Percentiles rank a stretch among this genome's conserved stretches.
These are phyloP conservation scores for Solanum sparsipilum DNA, from an alignment of 257 asterid species.

Conservation along the genomic window DNA sequence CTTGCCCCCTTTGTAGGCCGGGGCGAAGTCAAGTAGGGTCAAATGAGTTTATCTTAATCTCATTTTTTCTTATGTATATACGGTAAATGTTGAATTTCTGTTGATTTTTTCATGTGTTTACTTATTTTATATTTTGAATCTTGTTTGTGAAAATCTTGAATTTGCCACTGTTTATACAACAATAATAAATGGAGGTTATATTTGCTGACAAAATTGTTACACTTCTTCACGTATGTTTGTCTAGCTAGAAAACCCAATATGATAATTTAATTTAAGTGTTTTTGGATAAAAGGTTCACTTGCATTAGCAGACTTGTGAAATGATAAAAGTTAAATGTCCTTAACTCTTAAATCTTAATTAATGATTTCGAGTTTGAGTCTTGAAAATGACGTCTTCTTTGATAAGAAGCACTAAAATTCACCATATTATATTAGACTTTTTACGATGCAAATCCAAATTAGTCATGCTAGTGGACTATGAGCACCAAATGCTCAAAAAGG, in stretches of 20 bases:
- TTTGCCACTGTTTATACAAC: accelerated
- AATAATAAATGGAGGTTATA: not conserved
- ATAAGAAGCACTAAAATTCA: not conserved
- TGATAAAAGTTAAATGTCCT: not conserved
- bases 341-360: not conserved
- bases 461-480: not conserved
- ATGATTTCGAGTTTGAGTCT: not conserved
- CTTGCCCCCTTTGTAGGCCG: not conserved
- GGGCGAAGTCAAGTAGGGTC: not conserved
- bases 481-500: not conserved
- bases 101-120: accelerated
- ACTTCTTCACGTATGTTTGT: not conserved
- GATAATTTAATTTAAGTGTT: not conserved
- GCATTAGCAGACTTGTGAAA: not conserved
- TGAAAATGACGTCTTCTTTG: accelerated
- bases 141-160: no score
- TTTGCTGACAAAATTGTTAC: not conserved
- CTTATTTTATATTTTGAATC: not conserved
- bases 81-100: accelerated
- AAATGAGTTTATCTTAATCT: not conserved
- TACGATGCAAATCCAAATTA: not conserved
- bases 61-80: not conserved
- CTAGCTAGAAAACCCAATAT: not conserved
- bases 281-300: not conserved
- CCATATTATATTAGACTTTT: no score